Base-by-base conservation (phyloP, 768 basidiomycete species). In the Leccinum barrowsii region DNA sequence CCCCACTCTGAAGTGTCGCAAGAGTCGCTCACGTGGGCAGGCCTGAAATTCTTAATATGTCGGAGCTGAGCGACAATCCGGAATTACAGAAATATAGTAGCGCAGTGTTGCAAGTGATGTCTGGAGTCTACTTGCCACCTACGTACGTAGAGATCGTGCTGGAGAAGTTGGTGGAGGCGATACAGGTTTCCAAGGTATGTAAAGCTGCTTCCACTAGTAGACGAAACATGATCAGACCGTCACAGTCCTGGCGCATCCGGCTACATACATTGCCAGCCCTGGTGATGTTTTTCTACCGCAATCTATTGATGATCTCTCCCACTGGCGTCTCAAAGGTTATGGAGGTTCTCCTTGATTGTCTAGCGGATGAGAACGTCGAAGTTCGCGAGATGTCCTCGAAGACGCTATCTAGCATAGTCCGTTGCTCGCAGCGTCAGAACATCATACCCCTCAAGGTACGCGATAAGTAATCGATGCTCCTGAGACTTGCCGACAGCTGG, bases 341-440 rank as follows among this genome's bases (percentile, higher is more conserved):
- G 85, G 91, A 92, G 59, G 85, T 91, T 30, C 77, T 95, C 54
- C 78, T 93, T 15, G 86, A 88, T 55, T 95, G 94, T 71, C 75
- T 97, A 54, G 80, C 84, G 10, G 94, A 97, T 70, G 91, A 92
- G 70, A 95, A 94, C 66, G 87, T 94, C 47, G 94, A 97, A 74
- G 94, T 97, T 42, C 83, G 94, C 62, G 90, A 93, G 71, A 94
- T 90, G 84, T 90, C 92, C 22, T 90, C 91, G 5, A 87, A 87
- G 74, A 87, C 87, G 44, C 76, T 97, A 48, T 90, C 92, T 28
- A 89, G 92, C 8, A 86, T 97, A 61, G 81, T 97, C 55, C 80
- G 94, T 60, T 94, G 91, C 66, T 94, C 93, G n/a, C 92, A 94
- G 68, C 82, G 92, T 57, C 85, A 92, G 60, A 90, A 85, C 67